Conservation (phyloP, 2,329 filamentous ascomycete species). For the Blastomyces parvus region DNA sequence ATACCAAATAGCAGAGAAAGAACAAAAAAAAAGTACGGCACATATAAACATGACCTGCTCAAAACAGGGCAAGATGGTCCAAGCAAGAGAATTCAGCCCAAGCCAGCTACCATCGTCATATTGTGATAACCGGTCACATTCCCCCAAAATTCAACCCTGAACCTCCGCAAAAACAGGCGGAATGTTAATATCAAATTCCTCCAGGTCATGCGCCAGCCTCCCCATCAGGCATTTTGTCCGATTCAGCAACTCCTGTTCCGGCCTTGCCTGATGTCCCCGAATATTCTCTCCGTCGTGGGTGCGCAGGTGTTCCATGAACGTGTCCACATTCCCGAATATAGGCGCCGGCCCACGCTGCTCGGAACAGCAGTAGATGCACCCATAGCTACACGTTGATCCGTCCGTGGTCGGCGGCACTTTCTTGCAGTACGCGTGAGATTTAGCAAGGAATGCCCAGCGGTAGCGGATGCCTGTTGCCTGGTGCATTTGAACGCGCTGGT, state of each 20-base stretch:
- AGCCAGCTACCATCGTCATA: neutral
- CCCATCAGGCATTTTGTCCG: conserved; percentile 38
- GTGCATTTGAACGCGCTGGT: conserved; percentile 23
- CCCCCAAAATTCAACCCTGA: conserved; percentile 4
- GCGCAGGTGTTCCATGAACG: conserved; percentile 38
- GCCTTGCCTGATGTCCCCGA: conserved; percentile 24
- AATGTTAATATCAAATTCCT: conserved; percentile 43
- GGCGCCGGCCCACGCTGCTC: conserved; percentile 26
- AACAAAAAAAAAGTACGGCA: too few species aligned
- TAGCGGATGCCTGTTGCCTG: conserved; percentile 32
- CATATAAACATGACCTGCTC: neutral
- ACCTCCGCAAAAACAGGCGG: conserved; percentile 21
- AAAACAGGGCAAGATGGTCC: neutral
- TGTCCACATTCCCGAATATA: conserved; percentile 32
- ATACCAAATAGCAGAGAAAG: too few species aligned
- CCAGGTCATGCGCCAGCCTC: conserved; percentile 29
- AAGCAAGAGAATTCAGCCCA: neutral
- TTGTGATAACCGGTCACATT: neutral
- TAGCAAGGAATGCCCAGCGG: conserved; percentile 41
- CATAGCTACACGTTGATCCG: conserved; percentile 23
- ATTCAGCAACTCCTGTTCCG: conserved; percentile 31
- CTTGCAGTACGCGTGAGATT: conserved; percentile 35
- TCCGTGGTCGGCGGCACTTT: conserved; percentile 19
- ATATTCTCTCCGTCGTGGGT: conserved; percentile 19
- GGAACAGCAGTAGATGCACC: conserved; percentile 41